Evolutionary conservation across 75 land plant species (phyloP), one percentile per base, ranked within the genome.

Genomic region (Larix kaempferi): DNA sequence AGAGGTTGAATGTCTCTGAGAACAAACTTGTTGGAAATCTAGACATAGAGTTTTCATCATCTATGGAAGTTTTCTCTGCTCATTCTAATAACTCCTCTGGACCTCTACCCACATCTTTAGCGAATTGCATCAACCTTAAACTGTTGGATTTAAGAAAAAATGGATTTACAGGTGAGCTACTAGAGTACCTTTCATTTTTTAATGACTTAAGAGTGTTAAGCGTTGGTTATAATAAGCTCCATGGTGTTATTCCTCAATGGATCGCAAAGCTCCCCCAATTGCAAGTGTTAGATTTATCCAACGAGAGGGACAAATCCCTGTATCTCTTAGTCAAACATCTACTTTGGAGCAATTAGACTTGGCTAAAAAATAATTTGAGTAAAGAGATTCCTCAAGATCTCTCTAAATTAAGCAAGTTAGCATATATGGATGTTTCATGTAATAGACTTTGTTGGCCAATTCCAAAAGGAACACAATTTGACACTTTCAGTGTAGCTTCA

Each of bases 251-350:
- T 49, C 84, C 91, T 2, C 16, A 14, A 1, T 71, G 77, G 10
- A 56, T 88, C 0, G 81, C 57, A 52, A 74, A 82, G 44, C 76
- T 88, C 14, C 57, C 77, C 4, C 19, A 37, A 1, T 37, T 66
- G 5, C 15, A 6, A 0, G 17, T 66, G 37, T 41, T 21, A 2
- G 49, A 66, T n/a, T n/a, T n/a, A n/a, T n/a, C n/a, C n/a, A n/a
- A n/a, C n/a, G n/a, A n/a, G 64, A 14, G 29, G 84, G 90, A 15
- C 1, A 57, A 12, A 82, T 88, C 29, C 86, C 86, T 0, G 22
- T 57, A 52, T 77, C 77, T 2, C 21, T 88, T 22, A 85, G 90
- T 1, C 83, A 80, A 62, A 29, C 80, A 2, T 52, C 82, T 10
- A 56, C 60, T 2, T 21, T 89, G 3, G n/a, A 54, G 2, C 12